phyloP scores from a whole-genome alignment of 2,329 filamentous ascomycete species.

The Ambrosiella cleistominuta region DNA sequence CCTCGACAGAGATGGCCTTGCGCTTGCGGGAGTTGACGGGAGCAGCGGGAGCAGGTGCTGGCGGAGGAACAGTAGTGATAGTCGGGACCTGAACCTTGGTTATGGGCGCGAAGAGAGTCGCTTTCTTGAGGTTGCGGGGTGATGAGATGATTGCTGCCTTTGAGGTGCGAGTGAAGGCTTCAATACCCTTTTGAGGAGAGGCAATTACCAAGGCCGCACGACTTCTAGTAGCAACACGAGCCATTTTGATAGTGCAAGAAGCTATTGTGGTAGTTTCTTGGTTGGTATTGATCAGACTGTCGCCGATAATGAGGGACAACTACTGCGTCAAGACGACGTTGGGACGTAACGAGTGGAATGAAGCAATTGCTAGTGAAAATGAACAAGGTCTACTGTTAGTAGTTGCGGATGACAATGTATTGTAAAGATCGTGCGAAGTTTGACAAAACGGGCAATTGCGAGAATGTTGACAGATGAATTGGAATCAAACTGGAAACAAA shows the following conservation, averaged over 20 bases:
- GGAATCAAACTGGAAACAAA: background rate
- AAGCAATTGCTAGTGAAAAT: background rate
- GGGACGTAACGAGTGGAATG: background rate
- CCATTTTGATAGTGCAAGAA: constrained; percentile 6
- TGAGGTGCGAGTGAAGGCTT: constrained; percentile 12
- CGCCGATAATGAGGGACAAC: background rate
- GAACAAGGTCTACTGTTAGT: background rate
- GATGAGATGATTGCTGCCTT: constrained; percentile 14
- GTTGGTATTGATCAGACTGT: background rate
- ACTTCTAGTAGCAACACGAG: constrained; percentile 11
- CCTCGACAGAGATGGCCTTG: constrained; percentile 20
- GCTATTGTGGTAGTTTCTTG: background rate
- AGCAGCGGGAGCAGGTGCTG: background rate
- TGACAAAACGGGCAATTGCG: background rate
- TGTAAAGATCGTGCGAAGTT: background rate
- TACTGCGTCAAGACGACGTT: background rate
- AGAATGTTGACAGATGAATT: background rate
- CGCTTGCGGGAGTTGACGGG: constrained; percentile 21
- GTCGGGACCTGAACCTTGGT: constrained; percentile 15
- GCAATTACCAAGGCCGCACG: constrained; percentile 7
- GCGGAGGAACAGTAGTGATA: constrained; percentile 17
- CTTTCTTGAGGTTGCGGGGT: constrained; percentile 21
- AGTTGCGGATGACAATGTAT: background rate
- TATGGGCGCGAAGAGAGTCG: background rate
- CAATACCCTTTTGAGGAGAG: constrained; percentile 8